Conservation (phyloP, 2,329 filamentous ascomycete species). For the Fusarium sterilihyphosum region DNA sequence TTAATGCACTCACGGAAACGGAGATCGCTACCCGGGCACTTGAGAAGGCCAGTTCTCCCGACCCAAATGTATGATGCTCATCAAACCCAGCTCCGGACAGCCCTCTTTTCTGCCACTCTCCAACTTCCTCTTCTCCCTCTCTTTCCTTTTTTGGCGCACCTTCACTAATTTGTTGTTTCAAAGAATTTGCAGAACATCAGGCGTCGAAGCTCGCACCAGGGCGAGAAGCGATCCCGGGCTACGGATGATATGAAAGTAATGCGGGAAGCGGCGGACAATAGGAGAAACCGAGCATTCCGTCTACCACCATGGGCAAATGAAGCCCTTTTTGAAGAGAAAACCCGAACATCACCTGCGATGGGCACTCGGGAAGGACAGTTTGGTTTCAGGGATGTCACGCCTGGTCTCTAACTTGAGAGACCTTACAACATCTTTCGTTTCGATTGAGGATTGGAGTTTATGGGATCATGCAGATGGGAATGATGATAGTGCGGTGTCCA, state of each 20-base stretch:
- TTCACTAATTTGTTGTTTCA: conserved; percentile 16
- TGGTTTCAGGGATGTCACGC: not conserved
- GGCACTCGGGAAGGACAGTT: conserved; percentile 10
- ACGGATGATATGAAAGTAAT: conserved; percentile 48
- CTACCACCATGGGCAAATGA: conserved; percentile 48
- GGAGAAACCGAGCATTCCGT: conserved; percentile 37
- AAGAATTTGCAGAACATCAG: conserved; percentile 49
- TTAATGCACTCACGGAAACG: conserved; percentile 40
- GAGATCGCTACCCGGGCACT: conserved; percentile 41
- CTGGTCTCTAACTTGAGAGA: not conserved
- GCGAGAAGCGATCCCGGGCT: conserved; percentile 21
- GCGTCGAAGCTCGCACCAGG: conserved; percentile 29
- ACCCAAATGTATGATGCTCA: conserved; percentile 48
- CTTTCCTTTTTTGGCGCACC: not conserved
- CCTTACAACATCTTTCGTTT: not conserved
- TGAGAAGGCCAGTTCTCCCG: conserved; percentile 32
- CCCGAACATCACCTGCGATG: conserved; percentile 16
- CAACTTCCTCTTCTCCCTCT: not conserved
- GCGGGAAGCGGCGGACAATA: conserved; percentile 47
- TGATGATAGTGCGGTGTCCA: not conserved
- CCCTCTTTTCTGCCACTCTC: not conserved
- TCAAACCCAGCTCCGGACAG: not conserved
- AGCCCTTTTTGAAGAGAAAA: conserved; percentile 37
- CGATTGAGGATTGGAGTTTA: conserved; percentile 4
- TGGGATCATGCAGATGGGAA: not conserved